These are phyloP conservation scores for Apiospora kogelbergensis DNA, from an alignment of 2,329 filamentous ascomycete genomes.

Conservation along the genomic window DNA sequence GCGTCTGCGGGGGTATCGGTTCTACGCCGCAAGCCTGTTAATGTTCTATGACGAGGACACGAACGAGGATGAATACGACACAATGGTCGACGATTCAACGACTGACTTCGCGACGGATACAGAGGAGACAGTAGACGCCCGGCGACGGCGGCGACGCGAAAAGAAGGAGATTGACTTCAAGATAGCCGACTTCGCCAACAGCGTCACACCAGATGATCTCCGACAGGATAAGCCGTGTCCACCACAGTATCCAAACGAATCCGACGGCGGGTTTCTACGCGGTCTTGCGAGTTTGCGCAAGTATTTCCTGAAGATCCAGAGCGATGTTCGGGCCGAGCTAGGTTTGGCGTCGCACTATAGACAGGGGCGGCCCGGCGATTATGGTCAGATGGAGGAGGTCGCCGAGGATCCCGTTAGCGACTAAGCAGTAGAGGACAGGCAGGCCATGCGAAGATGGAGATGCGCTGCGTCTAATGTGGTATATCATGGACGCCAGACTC, in stretches of 20 bases:
- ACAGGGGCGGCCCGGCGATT: constrained; percentile 18
- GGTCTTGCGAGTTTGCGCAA: constrained; percentile 75
- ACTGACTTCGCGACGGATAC: constrained; percentile 60
- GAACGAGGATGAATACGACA: constrained; percentile 52
- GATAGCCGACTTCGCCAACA: constrained; percentile 98
- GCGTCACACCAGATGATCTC: constrained; percentile 82
- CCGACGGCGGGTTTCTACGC: constrained; percentile 86
- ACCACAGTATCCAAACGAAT: constrained; percentile 74
- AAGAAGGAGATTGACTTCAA: constrained; percentile 80
- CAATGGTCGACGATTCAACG: constrained; percentile 54
- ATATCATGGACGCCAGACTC: background rate
- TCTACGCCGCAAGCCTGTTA: constrained; percentile 91
- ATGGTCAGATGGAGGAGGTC: constrained; percentile 25
- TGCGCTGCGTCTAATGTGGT: background rate
- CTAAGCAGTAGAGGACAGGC: constrained; percentile 9
- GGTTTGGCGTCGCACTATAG: constrained; percentile 34
- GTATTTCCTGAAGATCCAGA: constrained; percentile 87
- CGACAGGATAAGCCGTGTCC: constrained; percentile 68
- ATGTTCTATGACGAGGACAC: constrained; percentile 94
- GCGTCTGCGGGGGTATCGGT: constrained; percentile 79
- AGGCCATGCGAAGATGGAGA: background rate
- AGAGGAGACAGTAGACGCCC: constrained; percentile 45
- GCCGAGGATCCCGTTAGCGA: constrained; percentile 27
- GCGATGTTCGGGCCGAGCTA: constrained; percentile 63
- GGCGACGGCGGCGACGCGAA: constrained; percentile 44